Evolutionary conservation across 306 rosid genomes (phyloP), one percentile per base, ranked within the genome.

Genomic region (Purshia tridentata): DNA sequence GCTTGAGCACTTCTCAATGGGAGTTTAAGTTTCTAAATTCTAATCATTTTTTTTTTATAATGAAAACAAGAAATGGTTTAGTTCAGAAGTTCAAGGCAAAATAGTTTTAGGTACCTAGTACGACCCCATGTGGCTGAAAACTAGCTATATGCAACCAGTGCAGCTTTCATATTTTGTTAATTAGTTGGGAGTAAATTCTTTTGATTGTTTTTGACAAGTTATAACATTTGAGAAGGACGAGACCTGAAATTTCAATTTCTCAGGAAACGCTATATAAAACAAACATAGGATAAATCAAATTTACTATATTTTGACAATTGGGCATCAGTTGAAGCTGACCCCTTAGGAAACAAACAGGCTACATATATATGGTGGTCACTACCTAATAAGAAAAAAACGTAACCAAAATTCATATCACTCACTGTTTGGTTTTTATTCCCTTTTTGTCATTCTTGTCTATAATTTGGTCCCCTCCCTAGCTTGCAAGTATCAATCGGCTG

Each of bases 121-220:
- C 1, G 12, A 11, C 8, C 18, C 35, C 11, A n/a, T 65, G 63
- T 47, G 6, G 50, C 65, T 60, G 19, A 37, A 62, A 62, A 41
- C 14, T 10, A 62, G 49, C 67, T 62, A 42, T 41, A 37, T 37
- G 40, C 12, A 6, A 12, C 47, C 48, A 16, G 15, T 40, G 49
- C 45, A 69, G 35, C 73, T 69, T 53, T 69, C 40, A 40, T 18
- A 22, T 18, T n/a, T n/a, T n/a, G n/a, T n/a, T 52, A 9, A 44
- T 63, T 69, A 11, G 49, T 18, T 42, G 19, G 4, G 65, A 40
- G 12, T 69, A 39, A 52, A 51, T 35, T 67, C 46, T 16, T 53
- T 70, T 41, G 53, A 9, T 53, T 53, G 40, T 14, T 4, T 41
- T 2, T 70, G 74, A 59, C 74, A 57, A 56, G 45, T 72, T 72